These are phyloP conservation scores for Jatropha podagrica DNA, from an alignment of 441 rosid genomes.

Conservation along the genomic window DNA sequence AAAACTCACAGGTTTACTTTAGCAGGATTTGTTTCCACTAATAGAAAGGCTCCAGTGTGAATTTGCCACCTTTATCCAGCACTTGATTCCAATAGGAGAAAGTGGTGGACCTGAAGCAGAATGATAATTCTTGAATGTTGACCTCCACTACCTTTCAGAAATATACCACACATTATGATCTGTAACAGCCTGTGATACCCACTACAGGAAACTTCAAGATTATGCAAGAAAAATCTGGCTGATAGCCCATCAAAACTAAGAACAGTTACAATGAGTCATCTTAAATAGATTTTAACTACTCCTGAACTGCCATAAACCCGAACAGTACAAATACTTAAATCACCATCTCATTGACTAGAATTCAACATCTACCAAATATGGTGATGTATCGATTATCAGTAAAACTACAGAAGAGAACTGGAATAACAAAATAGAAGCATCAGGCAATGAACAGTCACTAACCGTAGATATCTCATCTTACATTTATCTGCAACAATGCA, in stretches of 20 bases:
- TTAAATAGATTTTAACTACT: background rate
- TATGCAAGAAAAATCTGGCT: background rate
- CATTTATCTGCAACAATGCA: background rate
- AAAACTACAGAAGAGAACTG: background rate
- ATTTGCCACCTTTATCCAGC: slow-evolving; percentile 36
- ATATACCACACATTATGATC: background rate
- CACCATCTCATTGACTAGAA: background rate
- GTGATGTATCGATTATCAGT: background rate
- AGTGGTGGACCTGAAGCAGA: slow-evolving; percentile 36
- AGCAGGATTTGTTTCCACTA: slow-evolving; percentile 41
- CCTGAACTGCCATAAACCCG: background rate
- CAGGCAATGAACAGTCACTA: background rate
- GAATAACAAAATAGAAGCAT: background rate
- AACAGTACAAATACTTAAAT: background rate
- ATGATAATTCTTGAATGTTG: slow-evolving; percentile 16
- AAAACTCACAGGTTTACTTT: slow-evolving; percentile 8
- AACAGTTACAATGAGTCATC: background rate
- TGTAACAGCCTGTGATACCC: background rate
- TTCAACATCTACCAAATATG: background rate
- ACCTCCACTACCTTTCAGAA: slow-evolving; percentile 3
- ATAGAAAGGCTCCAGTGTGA: slow-evolving; percentile 28
- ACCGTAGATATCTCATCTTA: background rate
- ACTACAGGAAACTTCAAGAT: background rate
- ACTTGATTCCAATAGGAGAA: slow-evolving; percentile 25
- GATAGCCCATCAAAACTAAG: background rate